Base-by-base conservation (phyloP, 768 basidiomycete species). In the Termitomyces eurrhizus region DNA sequence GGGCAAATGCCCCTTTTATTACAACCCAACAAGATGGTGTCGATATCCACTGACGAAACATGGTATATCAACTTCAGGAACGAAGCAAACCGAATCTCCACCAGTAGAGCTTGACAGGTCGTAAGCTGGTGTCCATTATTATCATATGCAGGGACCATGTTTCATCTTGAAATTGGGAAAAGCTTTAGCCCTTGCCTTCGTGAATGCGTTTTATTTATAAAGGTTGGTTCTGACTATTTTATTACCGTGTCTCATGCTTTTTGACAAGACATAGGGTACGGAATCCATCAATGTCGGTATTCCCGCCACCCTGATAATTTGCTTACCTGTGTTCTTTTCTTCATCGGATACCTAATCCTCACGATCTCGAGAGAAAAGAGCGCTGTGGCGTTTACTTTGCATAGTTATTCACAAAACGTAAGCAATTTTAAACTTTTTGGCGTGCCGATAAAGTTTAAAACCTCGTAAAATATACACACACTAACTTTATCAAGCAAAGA, bases 391-490 rank as follows among this genome's bases (percentile, higher is more conserved):
- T 80, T 80, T 4, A 73, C 80, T 1, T 85, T n/a, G 11, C 50
- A 35, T 35, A 35, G 11, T 83, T 63, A 82, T 84, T 63, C 79
- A 81, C 2, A 21, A 21, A 21, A 74, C 33, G 81, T 78, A 12
- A 80, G 81, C n/a, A 78, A 78, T 56, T 84, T 77, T 62, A 78
- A 77, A 59, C 63, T 83, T 58, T 84, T 83, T 13, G 81, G 81
- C 21, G 82, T 83, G 82, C 80, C 56, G 61, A 77, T 70, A n/a
- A 24, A 18, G 41, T 8, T 52, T 51, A 11, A 9, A 14, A 11
- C 14, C 26, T 21, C 1, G 33, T 11, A 18, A 36, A 12, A n/a
- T 1, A 8, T 46, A 44, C 62, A 52, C 53, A 37, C 48, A 7
- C 26, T 60, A 32, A 26, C 21, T 29, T 36, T 11, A 0, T 54